Conservation (phyloP, 129 eudicot genomes). For the Silybum marianum region DNA sequence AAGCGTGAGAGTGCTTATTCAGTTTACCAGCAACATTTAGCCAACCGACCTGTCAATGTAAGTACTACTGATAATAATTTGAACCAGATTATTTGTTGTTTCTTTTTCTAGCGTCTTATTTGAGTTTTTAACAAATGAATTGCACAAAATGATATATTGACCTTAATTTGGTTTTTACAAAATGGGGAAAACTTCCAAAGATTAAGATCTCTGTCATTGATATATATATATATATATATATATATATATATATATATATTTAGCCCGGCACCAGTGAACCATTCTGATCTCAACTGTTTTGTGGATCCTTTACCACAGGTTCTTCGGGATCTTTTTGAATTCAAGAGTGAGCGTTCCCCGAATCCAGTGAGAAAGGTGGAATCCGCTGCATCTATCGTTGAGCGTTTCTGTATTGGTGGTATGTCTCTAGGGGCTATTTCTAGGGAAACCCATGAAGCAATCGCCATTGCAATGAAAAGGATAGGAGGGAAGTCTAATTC, state of each 20-base stretch:
- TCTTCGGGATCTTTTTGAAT: slow-evolving; percentile 94
- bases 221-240: no score
- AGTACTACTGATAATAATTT: slow-evolving; percentile 24
- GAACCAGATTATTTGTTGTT: neutral
- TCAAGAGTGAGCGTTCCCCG: slow-evolving; percentile 86
- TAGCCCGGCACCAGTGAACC: no score
- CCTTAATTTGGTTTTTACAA: neutral
- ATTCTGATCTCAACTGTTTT: slow-evolving; percentile 2
- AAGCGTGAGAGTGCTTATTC: slow-evolving; percentile 94
- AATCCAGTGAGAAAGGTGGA: slow-evolving; percentile 97
- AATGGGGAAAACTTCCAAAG: neutral
- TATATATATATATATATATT: no score
- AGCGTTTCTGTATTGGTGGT: slow-evolving; percentile 98
- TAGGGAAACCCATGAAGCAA: slow-evolving; percentile 98
- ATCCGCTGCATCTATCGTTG: slow-evolving; percentile 85
- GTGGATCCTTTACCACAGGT: slow-evolving; percentile 48
- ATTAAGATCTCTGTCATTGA: no score
- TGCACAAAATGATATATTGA: neutral
- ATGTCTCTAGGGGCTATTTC: slow-evolving; percentile 99
- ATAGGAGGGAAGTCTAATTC: slow-evolving; percentile 96
- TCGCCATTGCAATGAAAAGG: slow-evolving; percentile 99
- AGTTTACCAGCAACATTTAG: slow-evolving; percentile 95
- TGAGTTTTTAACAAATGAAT: neutral
- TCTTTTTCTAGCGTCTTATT: slow-evolving; percentile 14
- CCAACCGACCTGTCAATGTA: slow-evolving; percentile 94